A percentile compares a stretch with the other conserved stretches of the same genome.
These are phyloP conservation scores for Whalleya microplaca DNA, from an alignment of 2,329 filamentous ascomycete species.

Conservation along the genomic window DNA sequence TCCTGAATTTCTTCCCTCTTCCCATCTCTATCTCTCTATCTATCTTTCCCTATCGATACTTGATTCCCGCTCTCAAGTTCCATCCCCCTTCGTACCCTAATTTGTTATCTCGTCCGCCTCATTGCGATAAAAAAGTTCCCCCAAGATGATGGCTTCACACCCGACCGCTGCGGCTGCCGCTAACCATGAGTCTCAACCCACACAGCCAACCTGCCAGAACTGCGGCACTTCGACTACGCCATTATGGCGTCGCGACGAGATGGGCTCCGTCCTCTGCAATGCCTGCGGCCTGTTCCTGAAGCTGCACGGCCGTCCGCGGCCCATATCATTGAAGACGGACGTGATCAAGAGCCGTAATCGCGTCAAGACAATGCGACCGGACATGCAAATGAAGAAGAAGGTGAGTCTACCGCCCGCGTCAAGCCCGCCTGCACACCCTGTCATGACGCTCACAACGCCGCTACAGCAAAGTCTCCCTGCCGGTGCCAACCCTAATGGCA, in stretches of 20 bases:
- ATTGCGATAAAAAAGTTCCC: background rate
- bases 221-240: conserved; percentile 95
- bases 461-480: conserved; percentile 47
- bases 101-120: background rate
- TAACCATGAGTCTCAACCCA: conserved; percentile 61
- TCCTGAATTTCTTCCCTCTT: conserved; percentile 30
- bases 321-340: conserved; percentile 97
- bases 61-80: conserved; percentile 11
- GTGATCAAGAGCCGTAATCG: conserved; percentile 99
- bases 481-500: conserved; percentile 54
- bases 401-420: conserved; percentile 39
- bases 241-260: conserved; percentile 95
- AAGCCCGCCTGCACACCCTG: conserved; percentile 1
- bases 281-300: conserved; percentile 97
- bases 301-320: conserved; percentile 88
- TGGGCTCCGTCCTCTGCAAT: conserved; percentile 95
- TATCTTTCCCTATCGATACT: conserved; percentile 18
- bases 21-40: conserved; percentile 23
- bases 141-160: conserved; percentile 40
- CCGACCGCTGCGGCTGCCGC: conserved; percentile 51
- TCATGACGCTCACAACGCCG: conserved; percentile 12
- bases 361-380: conserved; percentile 83
- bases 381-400: conserved; percentile 83
- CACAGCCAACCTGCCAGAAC: conserved; percentile 95
- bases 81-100: background rate